Base-by-base conservation (phyloP, 495 filamentous ascomycete genomes). In the Penicillium cosmopolitanum region DNA sequence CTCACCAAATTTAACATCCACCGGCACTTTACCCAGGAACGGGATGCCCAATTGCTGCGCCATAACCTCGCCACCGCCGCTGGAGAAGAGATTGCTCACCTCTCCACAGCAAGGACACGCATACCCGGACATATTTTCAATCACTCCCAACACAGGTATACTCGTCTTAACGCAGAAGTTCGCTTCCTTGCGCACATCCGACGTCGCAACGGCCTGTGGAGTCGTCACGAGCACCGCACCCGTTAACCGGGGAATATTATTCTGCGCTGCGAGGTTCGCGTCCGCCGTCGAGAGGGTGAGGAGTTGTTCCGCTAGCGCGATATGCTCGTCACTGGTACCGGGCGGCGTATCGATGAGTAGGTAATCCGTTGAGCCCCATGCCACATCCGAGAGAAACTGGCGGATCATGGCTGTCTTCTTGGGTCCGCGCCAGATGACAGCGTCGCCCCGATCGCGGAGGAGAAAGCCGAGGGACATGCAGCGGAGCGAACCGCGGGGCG, bases 341-440 rank as follows among this genome's bases (percentile, higher is more conserved):
- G 95, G 95, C 25, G 95, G 95, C 2, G 95, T 98, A 76, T 98
- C 95, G 63, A 98, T 89, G 53, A 98, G 83, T 10, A 98, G 82
- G 73, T 91, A 97, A 72, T 97, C 92, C 33, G 92, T 83, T 11
- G 84, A 80, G 33, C 87, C 89, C 95, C 95, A 98, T n/a, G 88
- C 83, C 6, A 96, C 94, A 70, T 97, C 92, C 1, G 89, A 86
- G 23, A 98, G 79, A 68, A 98, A 98, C 67, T 98, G 95, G 33
- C 91, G 88, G 43, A 98, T 93, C 95, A 98, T 98, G 31, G 96
- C 96, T 9, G 96, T 98, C 77, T 98, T 98, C 76, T 98, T 98
- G 1, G 95, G 95, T 0, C 95, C 95, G 48, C 95, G 87, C 95
- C 95, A 98, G 56, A 98, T 92, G 1, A 98, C 92, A 4, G 93